phyloP scores from a whole-genome alignment of 352 stramenopile species.

The Pythium phragmiticola region DNA sequence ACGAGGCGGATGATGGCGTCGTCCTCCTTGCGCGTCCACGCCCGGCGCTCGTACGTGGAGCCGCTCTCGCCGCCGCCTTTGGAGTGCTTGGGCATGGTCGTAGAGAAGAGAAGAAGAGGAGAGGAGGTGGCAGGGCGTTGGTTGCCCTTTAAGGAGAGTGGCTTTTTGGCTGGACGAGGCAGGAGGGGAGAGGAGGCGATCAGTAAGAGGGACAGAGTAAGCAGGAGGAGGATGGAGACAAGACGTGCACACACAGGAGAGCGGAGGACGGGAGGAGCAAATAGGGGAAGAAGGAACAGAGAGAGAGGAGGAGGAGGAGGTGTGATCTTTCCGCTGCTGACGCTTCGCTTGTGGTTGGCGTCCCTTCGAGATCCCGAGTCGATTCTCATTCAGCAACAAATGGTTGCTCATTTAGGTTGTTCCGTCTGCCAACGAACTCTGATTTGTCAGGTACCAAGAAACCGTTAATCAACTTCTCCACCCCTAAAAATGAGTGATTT shows the following conservation, averaged over 20 bases:
- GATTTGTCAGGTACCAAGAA: background rate
- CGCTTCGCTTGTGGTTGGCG: conserved; percentile 9
- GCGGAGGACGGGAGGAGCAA: conserved; percentile 3
- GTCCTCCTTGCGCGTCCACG: conserved; percentile 86
- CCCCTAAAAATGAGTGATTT: conserved; percentile 2
- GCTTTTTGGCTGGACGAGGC: conserved; percentile 14
- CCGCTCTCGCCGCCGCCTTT: conserved; percentile 37
- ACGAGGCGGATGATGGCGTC: conserved; percentile 84
- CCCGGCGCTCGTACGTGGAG: conserved; percentile 79
- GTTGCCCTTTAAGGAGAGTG: conserved; percentile 15
- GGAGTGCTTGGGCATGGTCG: conserved; percentile 57
- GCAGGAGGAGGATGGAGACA: background rate
- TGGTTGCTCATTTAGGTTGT: conserved; percentile 8
- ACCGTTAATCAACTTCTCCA: background rate
- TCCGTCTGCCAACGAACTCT: background rate
- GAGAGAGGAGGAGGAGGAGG: background rate
- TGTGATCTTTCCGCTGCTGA: conserved; percentile 21
- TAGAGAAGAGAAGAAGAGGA: background rate
- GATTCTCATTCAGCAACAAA: background rate
- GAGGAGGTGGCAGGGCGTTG: conserved; percentile 4
- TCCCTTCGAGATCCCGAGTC: conserved; percentile 11
- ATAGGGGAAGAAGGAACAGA: conserved; percentile 2
- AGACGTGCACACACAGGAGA: background rate
- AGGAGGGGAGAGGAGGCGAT: background rate
- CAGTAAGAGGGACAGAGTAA: background rate